Evolutionary conservation across 139 green algal genomes (phyloP), one percentile per base, ranked within the genome.

Genomic region (Pleodorina starrii): DNA sequence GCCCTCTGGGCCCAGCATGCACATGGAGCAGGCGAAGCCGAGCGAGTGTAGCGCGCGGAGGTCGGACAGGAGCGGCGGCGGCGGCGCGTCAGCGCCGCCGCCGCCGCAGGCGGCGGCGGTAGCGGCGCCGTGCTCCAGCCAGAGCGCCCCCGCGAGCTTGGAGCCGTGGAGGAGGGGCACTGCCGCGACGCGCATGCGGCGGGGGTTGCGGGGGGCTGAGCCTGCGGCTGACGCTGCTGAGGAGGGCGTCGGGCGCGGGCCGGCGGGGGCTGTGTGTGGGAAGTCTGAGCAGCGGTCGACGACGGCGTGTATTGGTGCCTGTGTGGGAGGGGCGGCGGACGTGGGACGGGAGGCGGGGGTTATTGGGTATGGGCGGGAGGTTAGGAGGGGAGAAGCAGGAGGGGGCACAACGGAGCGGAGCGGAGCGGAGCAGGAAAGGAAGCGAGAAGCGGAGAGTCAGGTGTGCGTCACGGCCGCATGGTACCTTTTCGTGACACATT

Each of bases 1-100:
- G 21, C 19, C 51, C 78, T 85, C 78, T 16, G 44, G 10, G 0
- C 78, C 51, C 25, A 85, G 10, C 21, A 85, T 44, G 36, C 51
- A 73, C 78, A 85, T 85, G 51, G 78, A 85, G 21, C 35, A 54
- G 4, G 78, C 78, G 19, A 85, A 85, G 19, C 78, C 51, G 35
- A 85, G 78, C 21, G 78, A 50, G 17, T 36, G 51, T 0, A 85
- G 50, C 16, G 23, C 17, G 2, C 50, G 50, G 27, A 27, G 32
- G 32, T 83, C 75, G 5, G 75, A 83, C 11, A 83, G 46, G 44
- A 83, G 46, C n/a, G 44, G 11, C 16, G 27, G 16, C 73, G 40
- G 25, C 44, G 40, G 0, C 73, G 42, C 40, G 16, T 5, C 40
- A 5, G 11, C 14, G 42, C 73, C 36, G 0, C 44, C 21, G 19